These are phyloP conservation scores for Sarcomyxa edulis DNA, from an alignment of 768 basidiomycete genomes.

Conservation along the genomic window DNA sequence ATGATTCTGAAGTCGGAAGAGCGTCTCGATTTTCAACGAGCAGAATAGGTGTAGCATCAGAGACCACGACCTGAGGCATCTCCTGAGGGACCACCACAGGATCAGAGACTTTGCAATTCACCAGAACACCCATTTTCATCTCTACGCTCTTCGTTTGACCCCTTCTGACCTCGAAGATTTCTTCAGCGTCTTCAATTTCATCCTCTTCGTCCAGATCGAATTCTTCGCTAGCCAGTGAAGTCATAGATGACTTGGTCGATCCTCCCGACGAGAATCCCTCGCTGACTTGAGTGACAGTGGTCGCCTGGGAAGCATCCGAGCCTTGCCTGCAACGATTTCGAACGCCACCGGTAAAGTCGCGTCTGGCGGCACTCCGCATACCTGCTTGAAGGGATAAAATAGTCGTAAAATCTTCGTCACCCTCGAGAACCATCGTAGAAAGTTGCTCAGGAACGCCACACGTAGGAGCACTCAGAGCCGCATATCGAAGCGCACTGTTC, in stretches of 20 bases:
- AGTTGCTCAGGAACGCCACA: background rate
- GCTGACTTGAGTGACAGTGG: background rate
- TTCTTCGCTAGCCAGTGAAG: slow-evolving; percentile 13
- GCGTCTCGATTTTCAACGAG: too few species aligned
- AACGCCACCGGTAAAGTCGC: background rate
- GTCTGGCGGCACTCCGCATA: background rate
- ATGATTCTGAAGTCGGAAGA: too few species aligned
- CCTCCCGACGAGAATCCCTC: slow-evolving; percentile 1
- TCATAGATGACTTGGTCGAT: slow-evolving; percentile 15
- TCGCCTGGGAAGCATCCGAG: background rate
- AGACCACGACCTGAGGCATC: slow-evolving; percentile 18
- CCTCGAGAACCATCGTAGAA: background rate
- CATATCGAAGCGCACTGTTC: background rate
- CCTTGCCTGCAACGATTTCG: background rate
- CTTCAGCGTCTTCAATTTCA: slow-evolving; percentile 23
- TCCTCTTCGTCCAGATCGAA: slow-evolving; percentile 19
- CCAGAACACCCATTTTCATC: slow-evolving; percentile 40
- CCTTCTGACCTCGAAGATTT: slow-evolving; percentile 38
- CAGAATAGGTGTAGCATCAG: slow-evolving; percentile 10
- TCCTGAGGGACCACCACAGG: slow-evolving; percentile 8
- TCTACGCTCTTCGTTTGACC: slow-evolving; percentile 47
- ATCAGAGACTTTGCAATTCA: slow-evolving; percentile 24
- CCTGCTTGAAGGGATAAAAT: background rate
- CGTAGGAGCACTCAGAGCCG: background rate
- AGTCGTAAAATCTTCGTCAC: background rate